Evolutionary conservation across 805 yeast species (phyloP).

Genomic region (Cephaloascus fragrans): DNA sequence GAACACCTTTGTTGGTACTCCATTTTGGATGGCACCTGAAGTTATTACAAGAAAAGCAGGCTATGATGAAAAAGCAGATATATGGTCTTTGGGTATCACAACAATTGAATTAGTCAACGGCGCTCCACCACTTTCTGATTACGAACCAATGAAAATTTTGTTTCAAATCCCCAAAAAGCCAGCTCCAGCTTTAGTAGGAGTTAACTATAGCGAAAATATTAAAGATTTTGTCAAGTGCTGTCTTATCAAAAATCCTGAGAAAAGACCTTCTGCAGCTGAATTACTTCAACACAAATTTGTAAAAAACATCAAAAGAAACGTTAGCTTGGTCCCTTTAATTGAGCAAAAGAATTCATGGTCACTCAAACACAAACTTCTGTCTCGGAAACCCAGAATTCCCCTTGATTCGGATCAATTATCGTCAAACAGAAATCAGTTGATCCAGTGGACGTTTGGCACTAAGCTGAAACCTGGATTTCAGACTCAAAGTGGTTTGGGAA

Average conservation of each 20-base stretch:
- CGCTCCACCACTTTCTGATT: conserved; percentile 64
- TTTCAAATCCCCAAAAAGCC: conserved; percentile 55
- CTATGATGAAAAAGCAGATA: conserved; percentile 80
- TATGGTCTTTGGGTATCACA: conserved; percentile 95
- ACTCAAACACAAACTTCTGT: conserved; percentile 13
- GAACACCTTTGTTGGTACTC: conserved; percentile 87
- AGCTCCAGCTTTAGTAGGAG: conserved; percentile 49
- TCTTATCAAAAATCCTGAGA: conserved; percentile 52
- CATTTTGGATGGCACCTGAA: conserved; percentile 99
- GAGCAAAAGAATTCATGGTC: conserved; percentile 27
- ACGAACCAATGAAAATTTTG: conserved; percentile 71
- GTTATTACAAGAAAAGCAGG: conserved; percentile 57
- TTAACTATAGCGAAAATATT: conserved; percentile 36
- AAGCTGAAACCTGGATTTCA: too few species aligned
- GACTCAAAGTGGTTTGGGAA: not conserved
- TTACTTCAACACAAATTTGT: conserved; percentile 49
- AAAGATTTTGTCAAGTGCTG: conserved; percentile 56
- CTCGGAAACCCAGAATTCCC: conserved; percentile 26
- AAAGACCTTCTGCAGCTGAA: conserved; percentile 52
- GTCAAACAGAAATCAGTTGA: conserved; percentile 2
- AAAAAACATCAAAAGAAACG: conserved; percentile 21
- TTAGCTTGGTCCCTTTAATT: conserved; percentile 25
- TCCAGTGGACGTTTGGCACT: not conserved
- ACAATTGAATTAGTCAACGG: conserved; percentile 80
- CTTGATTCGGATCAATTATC: conserved; percentile 12